Evolutionary conservation across 225 moss, liverwort and hornwort species (phyloP), one percentile per base, ranked within the genome.

Genomic region (Pseudoscleropodium purum): DNA sequence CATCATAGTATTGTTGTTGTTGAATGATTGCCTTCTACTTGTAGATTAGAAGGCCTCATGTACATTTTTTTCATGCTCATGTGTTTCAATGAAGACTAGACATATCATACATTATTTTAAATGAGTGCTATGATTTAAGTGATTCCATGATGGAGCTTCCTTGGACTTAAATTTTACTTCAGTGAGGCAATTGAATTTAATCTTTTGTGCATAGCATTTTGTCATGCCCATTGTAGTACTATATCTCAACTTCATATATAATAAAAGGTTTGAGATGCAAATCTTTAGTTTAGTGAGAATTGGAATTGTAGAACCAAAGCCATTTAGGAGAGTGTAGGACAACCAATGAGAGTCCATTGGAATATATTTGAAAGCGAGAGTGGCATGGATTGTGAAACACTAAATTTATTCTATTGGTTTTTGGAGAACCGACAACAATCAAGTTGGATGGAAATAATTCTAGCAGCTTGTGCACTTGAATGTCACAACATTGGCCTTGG

Each of bases 121-220:
- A 41, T n/a, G 2, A 24, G 69, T 69, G 7, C 13, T 1, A 25
- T 39, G 25, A 70, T 25, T 70, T 72, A 4, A 41, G 25, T 39
- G 8, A 25, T 25, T 25, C 5, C 2, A n/a, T n/a, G 4, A 23
- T 2, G 0, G 21, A n/a, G n/a, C n/a, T 23, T 13, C 12, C 0
- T 37, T 0, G 7, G 0, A 23, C 2, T 7, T 0, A 37, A 2
- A n/a, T n/a, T 6, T 4, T 68, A 7, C 2, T 11, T 4, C 4
- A 6, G 7, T n/a, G 23, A 68, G 0, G 5, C 13, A 68, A 13
- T 2, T n/a, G 13, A 12, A 68, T 23, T 68, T 68, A 6, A n/a
- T n/a, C 2, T 12, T 1, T 11, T 37, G 21, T 11, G 4, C 6
- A 2, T 12, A 68, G 0, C 37, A 39, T 39, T 69, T 24, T 24